Conservation (phyloP, 768 basidiomycete species). For the Xerocomellus amylosporus region DNA sequence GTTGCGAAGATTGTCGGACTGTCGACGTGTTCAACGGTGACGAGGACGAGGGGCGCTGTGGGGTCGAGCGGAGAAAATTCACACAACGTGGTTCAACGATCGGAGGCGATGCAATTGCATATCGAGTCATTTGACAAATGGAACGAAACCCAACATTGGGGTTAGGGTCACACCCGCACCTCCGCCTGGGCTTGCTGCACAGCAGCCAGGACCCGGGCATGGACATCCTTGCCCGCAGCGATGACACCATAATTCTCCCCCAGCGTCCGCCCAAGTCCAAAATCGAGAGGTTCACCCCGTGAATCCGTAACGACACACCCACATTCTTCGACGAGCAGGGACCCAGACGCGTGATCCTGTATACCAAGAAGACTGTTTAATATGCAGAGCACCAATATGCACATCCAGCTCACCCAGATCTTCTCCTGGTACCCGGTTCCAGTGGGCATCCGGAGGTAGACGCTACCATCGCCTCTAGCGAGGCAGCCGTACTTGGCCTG, state of each 20-base stretch:
- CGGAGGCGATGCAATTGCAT: not conserved
- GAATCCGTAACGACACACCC: constrained; percentile 89
- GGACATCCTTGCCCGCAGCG: constrained; percentile 72
- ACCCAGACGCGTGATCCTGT: constrained; percentile 89
- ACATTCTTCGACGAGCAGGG: constrained; percentile 81
- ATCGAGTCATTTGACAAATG: too few species aligned
- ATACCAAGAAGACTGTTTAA: not conserved
- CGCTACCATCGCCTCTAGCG: constrained; percentile 80
- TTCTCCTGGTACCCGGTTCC: constrained; percentile 83
- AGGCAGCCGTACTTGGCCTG: constrained; percentile 94
- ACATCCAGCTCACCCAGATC: constrained; percentile 74
- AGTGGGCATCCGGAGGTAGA: constrained; percentile 78
- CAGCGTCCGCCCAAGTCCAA: constrained; percentile 82
- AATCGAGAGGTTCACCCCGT: constrained; percentile 73
- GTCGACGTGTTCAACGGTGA: too few species aligned
- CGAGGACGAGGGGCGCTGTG: too few species aligned
- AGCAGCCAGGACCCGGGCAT: constrained; percentile 67
- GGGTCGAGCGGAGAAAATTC: too few species aligned
- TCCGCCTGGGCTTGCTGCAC: constrained; percentile 55
- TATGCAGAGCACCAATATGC: too few species aligned
- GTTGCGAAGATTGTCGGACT: too few species aligned
- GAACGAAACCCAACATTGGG: not conserved
- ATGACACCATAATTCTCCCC: constrained; percentile 87
- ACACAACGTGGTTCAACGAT: too few species aligned
- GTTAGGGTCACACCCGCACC: constrained; percentile 1